A percentile compares a stretch with the other conserved stretches of the same genome.
Conservation (phyloP, 306 rosid genomes). For the Malus sieversii region DNA sequence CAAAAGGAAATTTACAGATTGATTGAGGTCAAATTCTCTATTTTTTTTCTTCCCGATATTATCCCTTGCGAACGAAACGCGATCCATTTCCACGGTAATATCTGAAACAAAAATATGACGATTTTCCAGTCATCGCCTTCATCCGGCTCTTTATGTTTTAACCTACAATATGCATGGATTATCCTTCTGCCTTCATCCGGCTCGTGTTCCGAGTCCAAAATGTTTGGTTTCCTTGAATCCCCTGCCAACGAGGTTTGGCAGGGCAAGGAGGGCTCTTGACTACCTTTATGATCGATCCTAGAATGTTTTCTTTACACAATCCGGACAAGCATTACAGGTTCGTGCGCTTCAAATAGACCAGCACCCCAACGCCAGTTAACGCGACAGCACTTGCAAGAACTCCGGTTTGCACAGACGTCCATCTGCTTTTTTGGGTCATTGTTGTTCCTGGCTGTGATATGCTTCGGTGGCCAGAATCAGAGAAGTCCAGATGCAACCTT, state of each 20-base stretch:
- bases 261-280: not conserved
- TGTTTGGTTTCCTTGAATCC: not conserved
- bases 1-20: not conserved
- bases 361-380: constrained; percentile 47
- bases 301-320: not conserved
- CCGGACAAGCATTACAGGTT: constrained; percentile 1
- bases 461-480: constrained; percentile 25
- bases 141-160: not conserved
- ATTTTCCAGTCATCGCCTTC: not conserved
- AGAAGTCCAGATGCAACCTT: constrained; percentile 70
- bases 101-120: not conserved
- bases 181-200: not conserved
- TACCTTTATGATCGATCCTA: constrained; percentile 1
- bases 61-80: not conserved
- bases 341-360: constrained; percentile 66
- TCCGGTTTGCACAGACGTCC: constrained; percentile 32
- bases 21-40: not conserved
- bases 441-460: constrained; percentile 11
- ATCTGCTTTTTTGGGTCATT: constrained; percentile 12
- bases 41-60: not conserved
- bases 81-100: not conserved
- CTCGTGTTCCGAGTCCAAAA: not conserved
- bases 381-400: constrained; percentile 52
- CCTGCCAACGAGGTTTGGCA: not conserved
- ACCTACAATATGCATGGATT: not conserved